Evolutionary conservation across 1,284 basidiomycete species (phyloP), one percentile per base, ranked within the genome.

Genomic region (Phylloporus gajari): DNA sequence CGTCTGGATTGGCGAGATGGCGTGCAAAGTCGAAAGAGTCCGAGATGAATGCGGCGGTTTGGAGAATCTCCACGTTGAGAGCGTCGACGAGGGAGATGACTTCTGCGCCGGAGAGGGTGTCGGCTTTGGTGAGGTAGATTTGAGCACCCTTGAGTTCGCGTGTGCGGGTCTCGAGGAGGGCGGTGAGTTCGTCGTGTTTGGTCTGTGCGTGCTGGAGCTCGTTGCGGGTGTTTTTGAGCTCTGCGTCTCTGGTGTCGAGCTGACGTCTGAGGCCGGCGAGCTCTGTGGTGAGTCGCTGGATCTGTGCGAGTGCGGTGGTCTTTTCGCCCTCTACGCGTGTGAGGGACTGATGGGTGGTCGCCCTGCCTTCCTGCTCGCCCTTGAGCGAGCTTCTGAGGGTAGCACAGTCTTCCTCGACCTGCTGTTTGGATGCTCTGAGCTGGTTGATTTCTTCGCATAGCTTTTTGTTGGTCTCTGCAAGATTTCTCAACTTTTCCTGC

Each of bases 31-130:
- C 83, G 72, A 86, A 83, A 51, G 85, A 83, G 71, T 89, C 86
- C 1, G 88, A 84, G 77, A 90, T 85, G 71, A 83, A 82, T 12
- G 86, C 86, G 1, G 87, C 83, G 11, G 83, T 85, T 73, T 89
- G 88, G 72, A 86, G 81, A 62, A 90, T 86, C 75, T 89, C 88
- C 40, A 80, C 75, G 74, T 90, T 89, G 75, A 90, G 79, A 3
- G 76, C 80, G 63, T 87, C 83, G 68, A 90, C 75, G 72, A 87
- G 81, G 2, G 79, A 73, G 44, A 88, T 84, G 51, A 89, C 85
- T 48, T 90, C 88, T 3, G 84, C 84, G 5, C 84, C 86, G 0
- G 88, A 85, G 53, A 86, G 77, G 25, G 81, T 73, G 71, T 90
- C 88, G 25, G 83, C 81, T 70, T 86, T 88, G 17, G 84, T 83